Evolutionary conservation across 345 rosid genomes (phyloP), one percentile per base, ranked within the genome.

Genomic region (Aquilaria malaccensis): DNA sequence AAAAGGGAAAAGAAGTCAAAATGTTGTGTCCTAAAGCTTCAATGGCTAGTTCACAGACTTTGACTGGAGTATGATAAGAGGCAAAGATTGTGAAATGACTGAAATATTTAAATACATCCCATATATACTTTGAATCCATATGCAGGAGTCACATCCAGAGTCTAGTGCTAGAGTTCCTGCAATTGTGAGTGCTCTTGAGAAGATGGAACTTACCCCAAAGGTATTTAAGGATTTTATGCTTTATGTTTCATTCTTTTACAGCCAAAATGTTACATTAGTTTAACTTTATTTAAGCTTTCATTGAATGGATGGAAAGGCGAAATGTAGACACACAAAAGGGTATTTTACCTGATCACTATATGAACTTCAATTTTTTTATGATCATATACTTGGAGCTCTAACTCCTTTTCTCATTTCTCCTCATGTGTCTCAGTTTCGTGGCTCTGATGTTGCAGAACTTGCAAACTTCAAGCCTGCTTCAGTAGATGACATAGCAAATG

Each of bases 101-200:
- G 22, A 22, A 22, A 22, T 22, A 22, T 22, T 37, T 37, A 37
- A 9, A 5, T 3, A 37, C 7, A 37, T 37, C 43, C 7, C 4
- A 37, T 4, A 2, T 52, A 59, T 49, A 15, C 32, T 43, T 41
- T 52, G 54, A 37, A 7, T 61, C 53, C 45, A 48, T 55, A 55
- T 63, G 33, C 76, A 93, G 97, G 96, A 89, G 73, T 64, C 96
- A 15, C 98, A 93, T 75, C 98, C 97, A 9, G 97, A 93, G 80
- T 89, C 91, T 47, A 85, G 87, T 67, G 80, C 87, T 69, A 89
- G 98, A 72, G 96, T 93, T 65, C 96, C 94, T 57, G 85, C 97
- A 63, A 93, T 89, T 63, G 83, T 87, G 56, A 80, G 51, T 69
- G 89, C 96, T 55, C 97, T 85, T 70, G 87, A 83, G 49, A 80